These are phyloP conservation scores for Ligustrum vulgare DNA, from an alignment of 257 asterid genomes.

Conservation along the genomic window DNA sequence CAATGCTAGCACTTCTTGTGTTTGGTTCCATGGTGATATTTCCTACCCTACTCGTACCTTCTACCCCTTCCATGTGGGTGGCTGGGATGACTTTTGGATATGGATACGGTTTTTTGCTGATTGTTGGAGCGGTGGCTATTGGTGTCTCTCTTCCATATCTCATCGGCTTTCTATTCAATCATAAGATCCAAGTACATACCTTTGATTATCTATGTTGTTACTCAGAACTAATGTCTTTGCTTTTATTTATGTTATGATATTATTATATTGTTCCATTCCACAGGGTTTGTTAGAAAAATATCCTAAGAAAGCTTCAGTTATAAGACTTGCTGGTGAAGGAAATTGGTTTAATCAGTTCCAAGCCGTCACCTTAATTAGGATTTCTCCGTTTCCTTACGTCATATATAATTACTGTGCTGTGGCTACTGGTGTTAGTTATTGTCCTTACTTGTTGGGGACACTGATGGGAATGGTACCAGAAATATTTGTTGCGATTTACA, in stretches of 20 bases:
- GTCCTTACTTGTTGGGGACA: conserved; percentile 81
- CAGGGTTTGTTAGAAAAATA: conserved; percentile 79
- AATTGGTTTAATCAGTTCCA: conserved; percentile 73
- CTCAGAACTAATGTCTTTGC: conserved; percentile 5
- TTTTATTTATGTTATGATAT: not conserved
- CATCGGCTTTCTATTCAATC: conserved; percentile 75
- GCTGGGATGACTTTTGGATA: conserved; percentile 92
- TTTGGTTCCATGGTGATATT: conserved; percentile 66
- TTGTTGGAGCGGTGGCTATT: conserved; percentile 54
- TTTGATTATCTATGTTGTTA: not conserved
- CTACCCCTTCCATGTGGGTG: conserved; percentile 89
- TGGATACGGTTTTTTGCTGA: conserved; percentile 69
- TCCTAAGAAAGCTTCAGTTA: conserved; percentile 85
- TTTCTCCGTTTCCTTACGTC: conserved; percentile 86
- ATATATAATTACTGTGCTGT: conserved; percentile 81
- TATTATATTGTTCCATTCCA: conserved; percentile 6
- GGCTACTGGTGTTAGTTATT: conserved; percentile 82
- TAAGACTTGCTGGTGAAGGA: conserved; percentile 92
- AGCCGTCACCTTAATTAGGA: conserved; percentile 82
- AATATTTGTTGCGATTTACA: conserved; percentile 80
- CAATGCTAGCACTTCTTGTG: conserved; percentile 57
- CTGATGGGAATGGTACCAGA: conserved; percentile 81
- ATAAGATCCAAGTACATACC: conserved; percentile 65
- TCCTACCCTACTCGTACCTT: conserved; percentile 66
- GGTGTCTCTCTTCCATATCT: conserved; percentile 87